Conservation (phyloP, 805 yeast species). For the Sugiyamaella floridensis region DNA sequence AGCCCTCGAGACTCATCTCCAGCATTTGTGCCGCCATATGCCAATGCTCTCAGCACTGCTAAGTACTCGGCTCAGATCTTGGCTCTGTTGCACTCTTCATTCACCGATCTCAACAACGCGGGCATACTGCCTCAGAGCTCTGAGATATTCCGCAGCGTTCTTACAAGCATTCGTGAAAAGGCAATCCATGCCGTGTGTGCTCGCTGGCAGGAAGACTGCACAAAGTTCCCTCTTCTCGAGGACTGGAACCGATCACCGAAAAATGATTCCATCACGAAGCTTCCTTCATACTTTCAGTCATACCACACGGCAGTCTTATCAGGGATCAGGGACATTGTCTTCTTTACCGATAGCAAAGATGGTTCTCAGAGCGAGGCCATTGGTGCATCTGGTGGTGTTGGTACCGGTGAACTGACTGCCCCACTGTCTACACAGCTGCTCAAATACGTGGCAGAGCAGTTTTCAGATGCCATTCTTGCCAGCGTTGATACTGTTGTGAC, state of each 20-base stretch:
- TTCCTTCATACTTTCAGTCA: slow-evolving; percentile 34
- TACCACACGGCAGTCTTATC: slow-evolving; percentile 36
- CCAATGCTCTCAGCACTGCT: slow-evolving; percentile 56
- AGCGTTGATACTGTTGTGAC: slow-evolving; percentile 29
- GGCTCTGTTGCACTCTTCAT: slow-evolving; percentile 36
- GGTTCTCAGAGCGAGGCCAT: background rate
- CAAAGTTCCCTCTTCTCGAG: slow-evolving; percentile 35
- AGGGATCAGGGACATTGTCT: slow-evolving; percentile 21
- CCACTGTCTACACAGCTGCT: slow-evolving; percentile 32
- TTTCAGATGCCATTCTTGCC: slow-evolving; percentile 32
- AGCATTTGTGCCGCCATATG: slow-evolving; percentile 57
- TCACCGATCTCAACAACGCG: slow-evolving; percentile 41
- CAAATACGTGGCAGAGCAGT: slow-evolving; percentile 29
- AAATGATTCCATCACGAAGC: slow-evolving; percentile 30
- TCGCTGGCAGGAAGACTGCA: slow-evolving; percentile 44
- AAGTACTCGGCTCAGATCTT: slow-evolving; percentile 45
- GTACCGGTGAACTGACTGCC: slow-evolving; percentile 19
- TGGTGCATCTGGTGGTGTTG: slow-evolving; percentile 11
- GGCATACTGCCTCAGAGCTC: slow-evolving; percentile 36
- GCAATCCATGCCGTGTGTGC: slow-evolving; percentile 43
- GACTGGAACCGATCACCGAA: slow-evolving; percentile 29
- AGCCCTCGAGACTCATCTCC: slow-evolving; percentile 24
- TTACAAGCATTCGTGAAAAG: slow-evolving; percentile 36
- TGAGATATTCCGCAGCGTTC: slow-evolving; percentile 33
- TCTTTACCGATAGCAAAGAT: slow-evolving; percentile 1